These are phyloP conservation scores for Scheffersomyces parashehatae DNA, from an alignment of 1,139 yeast species.

Conservation along the genomic window DNA sequence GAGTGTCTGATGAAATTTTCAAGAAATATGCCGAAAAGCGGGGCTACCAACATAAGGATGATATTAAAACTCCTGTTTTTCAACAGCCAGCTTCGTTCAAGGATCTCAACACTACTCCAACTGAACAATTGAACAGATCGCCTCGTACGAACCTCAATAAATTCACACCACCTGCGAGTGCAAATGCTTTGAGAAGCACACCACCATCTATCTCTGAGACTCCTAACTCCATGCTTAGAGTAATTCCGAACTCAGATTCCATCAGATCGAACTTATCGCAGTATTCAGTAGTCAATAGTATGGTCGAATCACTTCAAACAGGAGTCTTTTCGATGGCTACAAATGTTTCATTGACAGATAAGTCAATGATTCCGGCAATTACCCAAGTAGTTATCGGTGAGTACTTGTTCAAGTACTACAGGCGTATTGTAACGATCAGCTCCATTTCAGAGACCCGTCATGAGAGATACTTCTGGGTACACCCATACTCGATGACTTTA, in stretches of 20 bases:
- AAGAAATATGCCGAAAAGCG: slow-evolving; percentile 48
- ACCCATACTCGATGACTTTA: slow-evolving; percentile 87
- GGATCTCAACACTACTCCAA: slow-evolving; percentile 2
- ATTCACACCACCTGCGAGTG: slow-evolving; percentile 17
- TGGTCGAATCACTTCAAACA: slow-evolving; percentile 34
- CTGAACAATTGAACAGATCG: slow-evolving; percentile 3
- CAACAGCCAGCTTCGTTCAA: slow-evolving; percentile 11
- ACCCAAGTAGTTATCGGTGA: slow-evolving; percentile 95
- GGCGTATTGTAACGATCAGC: slow-evolving; percentile 72
- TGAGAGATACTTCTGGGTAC: slow-evolving; percentile 94
- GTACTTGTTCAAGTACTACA: slow-evolving; percentile 80
- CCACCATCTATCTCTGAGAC: slow-evolving; percentile 10
- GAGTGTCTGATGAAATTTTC: slow-evolving; percentile 47
- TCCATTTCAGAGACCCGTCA: slow-evolving; percentile 81
- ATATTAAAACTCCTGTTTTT: slow-evolving; percentile 17
- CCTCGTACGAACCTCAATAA: slow-evolving; percentile 2
- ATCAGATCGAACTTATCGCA: slow-evolving; percentile 35
- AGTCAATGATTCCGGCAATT: slow-evolving; percentile 79
- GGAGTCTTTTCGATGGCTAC: slow-evolving; percentile 61
- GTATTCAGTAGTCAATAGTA: slow-evolving; percentile 27
- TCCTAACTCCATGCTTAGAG: slow-evolving; percentile 3
- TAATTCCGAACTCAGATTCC: slow-evolving; percentile 24
- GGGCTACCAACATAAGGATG: slow-evolving; percentile 40
- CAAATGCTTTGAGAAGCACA: slow-evolving; percentile 12
- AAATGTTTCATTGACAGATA: slow-evolving; percentile 68